These are phyloP conservation scores for Polytrichum formosum DNA, from an alignment of 225 moss, liverwort and hornwort genomes.

Conservation along the genomic window DNA sequence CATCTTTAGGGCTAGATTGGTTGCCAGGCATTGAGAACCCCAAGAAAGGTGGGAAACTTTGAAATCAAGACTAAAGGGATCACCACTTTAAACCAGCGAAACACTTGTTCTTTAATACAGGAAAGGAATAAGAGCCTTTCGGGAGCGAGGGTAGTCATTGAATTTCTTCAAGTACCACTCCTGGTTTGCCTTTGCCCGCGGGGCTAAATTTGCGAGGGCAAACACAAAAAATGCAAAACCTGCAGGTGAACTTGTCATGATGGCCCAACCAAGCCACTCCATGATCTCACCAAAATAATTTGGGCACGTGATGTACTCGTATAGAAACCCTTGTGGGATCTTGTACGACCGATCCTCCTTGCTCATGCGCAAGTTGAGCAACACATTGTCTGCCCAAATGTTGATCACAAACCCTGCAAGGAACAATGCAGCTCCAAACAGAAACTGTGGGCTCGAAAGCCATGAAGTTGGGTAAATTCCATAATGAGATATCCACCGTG, in stretches of 20 bases:
- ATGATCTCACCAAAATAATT: constrained; percentile 82
- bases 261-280: constrained; percentile 92
- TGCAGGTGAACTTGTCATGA: constrained; percentile 75
- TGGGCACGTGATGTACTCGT: constrained; percentile 57
- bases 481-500: constrained; percentile 80
- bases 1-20: too few species aligned
- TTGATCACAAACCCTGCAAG: constrained; percentile 60
- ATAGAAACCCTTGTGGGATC: constrained; percentile 73
- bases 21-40: too few species aligned
- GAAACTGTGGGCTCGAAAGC: constrained; percentile 71
- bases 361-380: constrained; percentile 54
- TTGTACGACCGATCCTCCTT: constrained; percentile 71
- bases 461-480: constrained; percentile 57
- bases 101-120: constrained; percentile 27
- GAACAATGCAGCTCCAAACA: constrained; percentile 55
- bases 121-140: constrained; percentile 74
- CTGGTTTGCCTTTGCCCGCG: constrained; percentile 62
- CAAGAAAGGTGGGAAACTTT: too few species aligned
- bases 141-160: constrained; percentile 61
- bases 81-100: neutral
- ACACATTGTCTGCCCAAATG: constrained; percentile 78
- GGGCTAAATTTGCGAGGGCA: constrained; percentile 63
- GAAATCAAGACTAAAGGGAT: too few species aligned
- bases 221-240: constrained; percentile 59
- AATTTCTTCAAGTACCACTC: constrained; percentile 74